A percentile compares a stretch with the other conserved stretches of the same genome.
phyloP scores from a whole-genome alignment of 2,329 filamentous ascomycete genomes.

The Dothideomycetes sp. region DNA sequence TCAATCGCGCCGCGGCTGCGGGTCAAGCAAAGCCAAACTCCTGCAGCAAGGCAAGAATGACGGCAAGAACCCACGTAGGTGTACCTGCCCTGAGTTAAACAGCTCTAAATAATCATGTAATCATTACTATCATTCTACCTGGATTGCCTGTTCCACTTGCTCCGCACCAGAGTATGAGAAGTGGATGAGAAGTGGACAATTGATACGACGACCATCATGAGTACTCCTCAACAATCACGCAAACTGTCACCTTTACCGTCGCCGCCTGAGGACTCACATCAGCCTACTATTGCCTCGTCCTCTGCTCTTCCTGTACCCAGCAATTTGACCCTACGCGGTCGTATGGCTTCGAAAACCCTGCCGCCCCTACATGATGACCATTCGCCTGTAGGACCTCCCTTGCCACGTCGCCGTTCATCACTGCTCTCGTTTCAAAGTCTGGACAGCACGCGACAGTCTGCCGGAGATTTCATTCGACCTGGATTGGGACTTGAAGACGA shows the following conservation, averaged over 20 bases:
- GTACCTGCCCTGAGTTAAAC: too few relatives aligned
- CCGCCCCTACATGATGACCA: background rate
- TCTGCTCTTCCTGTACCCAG: constrained; percentile 12
- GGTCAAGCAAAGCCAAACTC: too few relatives aligned
- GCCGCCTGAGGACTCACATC: background rate
- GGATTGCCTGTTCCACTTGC: too few relatives aligned
- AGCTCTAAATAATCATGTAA: too few relatives aligned
- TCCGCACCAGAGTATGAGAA: too few relatives aligned
- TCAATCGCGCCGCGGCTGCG: too few relatives aligned
- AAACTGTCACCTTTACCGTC: constrained; percentile 8
- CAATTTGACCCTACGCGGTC: background rate
- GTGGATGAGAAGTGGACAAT: too few relatives aligned
- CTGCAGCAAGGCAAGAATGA: too few relatives aligned
- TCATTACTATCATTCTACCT: too few relatives aligned
- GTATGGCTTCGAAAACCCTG: constrained; percentile 6
- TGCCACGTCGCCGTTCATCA: constrained; percentile 58
- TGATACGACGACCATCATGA: too few relatives aligned
- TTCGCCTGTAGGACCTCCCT: constrained; percentile 17
- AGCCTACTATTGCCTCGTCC: constrained; percentile 6
- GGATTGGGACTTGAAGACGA: constrained; percentile 26
- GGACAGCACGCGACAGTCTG: constrained; percentile 56
- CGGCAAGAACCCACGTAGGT: too few relatives aligned
- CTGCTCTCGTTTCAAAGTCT: constrained; percentile 68
- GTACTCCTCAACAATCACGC: background rate
- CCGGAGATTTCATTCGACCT: constrained; percentile 58